phyloP scores from a whole-genome alignment of 345 rosid genomes.

The Carallia brachiata region DNA sequence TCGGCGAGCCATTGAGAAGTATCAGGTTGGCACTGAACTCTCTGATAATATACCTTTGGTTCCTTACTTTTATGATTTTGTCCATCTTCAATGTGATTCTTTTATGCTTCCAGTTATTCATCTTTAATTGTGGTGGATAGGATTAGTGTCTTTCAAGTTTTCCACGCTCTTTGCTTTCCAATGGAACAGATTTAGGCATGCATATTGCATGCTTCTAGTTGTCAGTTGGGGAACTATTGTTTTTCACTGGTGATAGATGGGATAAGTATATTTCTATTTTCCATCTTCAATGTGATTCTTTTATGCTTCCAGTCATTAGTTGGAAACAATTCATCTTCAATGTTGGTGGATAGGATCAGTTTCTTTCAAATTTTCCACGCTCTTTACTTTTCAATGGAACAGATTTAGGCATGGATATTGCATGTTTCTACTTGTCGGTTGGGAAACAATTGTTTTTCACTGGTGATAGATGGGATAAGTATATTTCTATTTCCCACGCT shows the following conservation, averaged over 20 bases:
- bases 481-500: background rate
- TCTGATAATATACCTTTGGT: slow-evolving; percentile 4
- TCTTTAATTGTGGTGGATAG: too few relatives aligned
- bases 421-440: background rate
- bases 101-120: too few relatives aligned
- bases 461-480: background rate
- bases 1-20: slow-evolving; percentile 82
- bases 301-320: too few relatives aligned
- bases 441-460: background rate
- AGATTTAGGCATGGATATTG: background rate
- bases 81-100: background rate
- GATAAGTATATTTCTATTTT: background rate
- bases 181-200: background rate
- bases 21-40: slow-evolving; percentile 60
- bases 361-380: too few relatives aligned
- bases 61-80: background rate
- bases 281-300: too few relatives aligned
- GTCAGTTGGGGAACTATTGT: background rate
- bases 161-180: too few relatives aligned
- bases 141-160: too few relatives aligned
- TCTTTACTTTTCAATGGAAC: too few relatives aligned
- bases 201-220: background rate
- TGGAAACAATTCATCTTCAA: too few relatives aligned
- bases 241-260: background rate
- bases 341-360: too few relatives aligned